Conservation (phyloP, 2,329 filamentous ascomycete species). For the Penicillium glabrum region DNA sequence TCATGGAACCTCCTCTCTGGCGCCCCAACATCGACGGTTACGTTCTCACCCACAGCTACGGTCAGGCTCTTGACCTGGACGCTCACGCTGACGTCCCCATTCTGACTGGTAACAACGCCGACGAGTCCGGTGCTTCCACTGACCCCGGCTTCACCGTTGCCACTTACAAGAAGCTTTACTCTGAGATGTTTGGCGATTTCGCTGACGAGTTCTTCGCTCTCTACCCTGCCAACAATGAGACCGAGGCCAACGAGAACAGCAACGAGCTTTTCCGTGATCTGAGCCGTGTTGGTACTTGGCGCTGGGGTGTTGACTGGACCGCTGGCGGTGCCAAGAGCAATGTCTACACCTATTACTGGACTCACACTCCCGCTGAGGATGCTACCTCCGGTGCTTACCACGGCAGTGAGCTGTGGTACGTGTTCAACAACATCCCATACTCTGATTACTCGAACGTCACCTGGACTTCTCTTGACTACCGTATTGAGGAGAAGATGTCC, state of each 20-base stretch:
- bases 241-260: slow-evolving; percentile 18
- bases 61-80: slow-evolving; percentile 12
- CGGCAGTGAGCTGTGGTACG: slow-evolving; percentile 32
- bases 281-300: slow-evolving; percentile 25
- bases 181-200: slow-evolving; percentile 19
- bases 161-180: slow-evolving; percentile 11
- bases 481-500: slow-evolving; percentile 23
- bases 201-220: slow-evolving; percentile 19
- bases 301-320: slow-evolving; percentile 25
- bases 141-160: slow-evolving; percentile 8
- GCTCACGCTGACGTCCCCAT: slow-evolving; percentile 27
- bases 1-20: not conserved
- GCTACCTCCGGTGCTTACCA: slow-evolving; percentile 26
- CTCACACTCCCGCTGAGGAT: slow-evolving; percentile 26
- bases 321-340: slow-evolving; percentile 21
- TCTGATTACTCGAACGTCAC: slow-evolving; percentile 14
- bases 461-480: slow-evolving; percentile 29
- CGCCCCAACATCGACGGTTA: slow-evolving; percentile 26
- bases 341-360: slow-evolving; percentile 34
- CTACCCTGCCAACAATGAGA: slow-evolving; percentile 24
- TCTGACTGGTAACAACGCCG: slow-evolving; percentile 31
- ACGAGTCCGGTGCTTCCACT: slow-evolving; percentile 22
- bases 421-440: slow-evolving; percentile 33
- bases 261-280: slow-evolving; percentile 28
- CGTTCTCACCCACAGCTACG: slow-evolving; percentile 26